Evolutionary conservation across 768 basidiomycete species (phyloP), one percentile per base, ranked within the genome.

Genomic region (Aureoboletus auriporus): DNA sequence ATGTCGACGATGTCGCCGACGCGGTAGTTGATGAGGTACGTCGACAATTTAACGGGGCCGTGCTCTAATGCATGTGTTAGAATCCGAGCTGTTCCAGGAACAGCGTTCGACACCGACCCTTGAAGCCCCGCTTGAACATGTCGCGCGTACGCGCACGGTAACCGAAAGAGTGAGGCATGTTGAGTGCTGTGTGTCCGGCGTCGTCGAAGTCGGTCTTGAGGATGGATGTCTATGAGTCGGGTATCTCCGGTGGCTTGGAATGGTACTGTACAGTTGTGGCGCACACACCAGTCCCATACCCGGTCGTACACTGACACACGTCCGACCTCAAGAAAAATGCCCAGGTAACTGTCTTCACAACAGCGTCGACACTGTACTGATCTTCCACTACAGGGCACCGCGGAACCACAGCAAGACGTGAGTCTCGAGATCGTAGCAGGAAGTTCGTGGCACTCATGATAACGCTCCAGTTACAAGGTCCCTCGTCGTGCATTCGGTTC

Each of bases 101-200:
- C 46, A 36, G 29, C 0, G 1, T 40, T 54, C 42, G 47, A 42
- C 52, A 69, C 79, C 63, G 71, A 94, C 93, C 84, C 83, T 95
- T 95, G 87, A 98, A 97, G 66, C 85, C 88, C 77, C 89, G 80
- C 84, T 90, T 93, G 89, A 99, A 98, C 94, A 98, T 96, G 77
- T 94, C 78, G 85, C 95, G 93, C 86, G 95, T 98, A 64, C 95
- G 93, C 89, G 95, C 95, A 70, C 95, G 87, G 80, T 94, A 91
- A 91, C 95, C 95, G 83, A 86, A 99, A 49, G 95, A 97, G 91
- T 97, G 93, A 78, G 95, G 95, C 95, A 99, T 97, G 71, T 84
- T 83, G 82, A 79, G 69, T 76, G 57, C 77, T 85, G 62, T 11
- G 58, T 61, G 56, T 68, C n/a, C 63, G 69, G 65, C 56, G 70